phyloP scores from a whole-genome alignment of 225 moss, liverwort and hornwort genomes.

The Sphagnum contortum region DNA sequence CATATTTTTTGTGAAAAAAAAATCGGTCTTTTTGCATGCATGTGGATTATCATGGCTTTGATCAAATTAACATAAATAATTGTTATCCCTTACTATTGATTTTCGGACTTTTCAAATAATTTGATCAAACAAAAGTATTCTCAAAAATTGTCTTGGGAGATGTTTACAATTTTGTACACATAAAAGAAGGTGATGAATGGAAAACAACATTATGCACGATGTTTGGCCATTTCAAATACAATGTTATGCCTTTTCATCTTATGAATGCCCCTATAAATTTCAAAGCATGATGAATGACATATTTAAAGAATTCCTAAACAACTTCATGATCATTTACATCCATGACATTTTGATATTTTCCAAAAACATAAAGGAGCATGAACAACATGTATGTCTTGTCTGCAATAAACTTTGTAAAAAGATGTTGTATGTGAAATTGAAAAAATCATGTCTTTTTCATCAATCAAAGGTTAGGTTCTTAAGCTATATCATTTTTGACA shows the following conservation, averaged over 20 bases:
- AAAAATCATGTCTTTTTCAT: background rate
- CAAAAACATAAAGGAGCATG: constrained; percentile 3
- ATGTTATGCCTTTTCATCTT: constrained; percentile 10
- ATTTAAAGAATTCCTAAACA: constrained; percentile 1
- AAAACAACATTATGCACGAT: constrained; percentile 8
- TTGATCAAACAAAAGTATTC: background rate
- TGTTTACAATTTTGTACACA: constrained; percentile 3
- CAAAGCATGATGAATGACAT: constrained; percentile 7
- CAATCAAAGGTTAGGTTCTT: constrained; percentile 1
- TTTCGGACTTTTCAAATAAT: background rate
- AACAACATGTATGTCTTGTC: background rate
- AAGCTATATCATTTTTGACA: constrained; percentile 2
- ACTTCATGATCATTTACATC: constrained; percentile 1
- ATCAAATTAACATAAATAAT: background rate
- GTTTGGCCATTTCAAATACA: constrained; percentile 6
- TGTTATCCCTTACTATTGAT: background rate
- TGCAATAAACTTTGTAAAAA: constrained; percentile 1
- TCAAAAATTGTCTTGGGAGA: constrained; percentile 2
- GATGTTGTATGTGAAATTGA: background rate
- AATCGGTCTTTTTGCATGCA: constrained; percentile 1
- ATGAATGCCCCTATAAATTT: constrained; percentile 1
- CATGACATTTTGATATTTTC: constrained; percentile 10
- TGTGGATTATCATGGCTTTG: constrained; percentile 4
- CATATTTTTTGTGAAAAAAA: constrained; percentile 2
- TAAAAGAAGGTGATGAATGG: constrained; percentile 1